A percentile compares a stretch with the other conserved stretches of the same genome.
These are phyloP conservation scores for Larix kaempferi DNA, from an alignment of 75 land plant genomes.

Conservation along the genomic window DNA sequence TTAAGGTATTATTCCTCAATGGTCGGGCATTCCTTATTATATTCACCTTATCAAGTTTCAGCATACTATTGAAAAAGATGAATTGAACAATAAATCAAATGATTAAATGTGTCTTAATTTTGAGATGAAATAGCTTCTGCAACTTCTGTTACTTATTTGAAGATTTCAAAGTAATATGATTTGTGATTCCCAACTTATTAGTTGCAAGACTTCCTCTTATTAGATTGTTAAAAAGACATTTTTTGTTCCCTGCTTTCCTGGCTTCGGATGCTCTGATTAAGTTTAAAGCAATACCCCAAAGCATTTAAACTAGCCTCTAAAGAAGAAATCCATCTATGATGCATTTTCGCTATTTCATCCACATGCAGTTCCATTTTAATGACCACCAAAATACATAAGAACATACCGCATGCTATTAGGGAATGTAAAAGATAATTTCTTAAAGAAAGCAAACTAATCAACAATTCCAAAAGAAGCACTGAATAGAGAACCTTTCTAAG, in stretches of 20 bases:
- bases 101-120: background rate
- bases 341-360: background rate
- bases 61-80: background rate
- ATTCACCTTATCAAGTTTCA: background rate
- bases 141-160: background rate
- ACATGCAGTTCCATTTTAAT: background rate
- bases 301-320: background rate
- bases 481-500: background rate
- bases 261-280: background rate
- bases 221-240: background rate
- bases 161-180: background rate
- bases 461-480: background rate
- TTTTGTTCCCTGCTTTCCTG: background rate
- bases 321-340: background rate
- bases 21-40: background rate
- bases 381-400: background rate
- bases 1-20: background rate
- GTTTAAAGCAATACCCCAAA: background rate
- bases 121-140: background rate
- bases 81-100: background rate
- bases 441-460: background rate
- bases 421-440: background rate
- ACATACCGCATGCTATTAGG: background rate
- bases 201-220: background rate
- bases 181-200: background rate